A percentile compares a stretch with the other conserved stretches of the same genome.
Conservation (phyloP, 176 grass and related monocot species). For the Carex kokanica region DNA sequence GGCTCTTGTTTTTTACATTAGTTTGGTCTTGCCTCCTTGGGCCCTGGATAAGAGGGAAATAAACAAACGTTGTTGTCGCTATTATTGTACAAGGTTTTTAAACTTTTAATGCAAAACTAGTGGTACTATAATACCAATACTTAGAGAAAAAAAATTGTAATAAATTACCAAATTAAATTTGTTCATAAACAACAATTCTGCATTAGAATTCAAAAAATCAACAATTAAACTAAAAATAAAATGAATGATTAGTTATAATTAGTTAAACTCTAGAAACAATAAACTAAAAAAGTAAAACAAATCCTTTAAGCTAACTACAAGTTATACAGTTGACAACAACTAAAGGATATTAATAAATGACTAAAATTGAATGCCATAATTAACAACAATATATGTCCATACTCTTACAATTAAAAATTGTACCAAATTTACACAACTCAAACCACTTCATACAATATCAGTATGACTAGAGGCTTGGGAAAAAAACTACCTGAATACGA, state of each 20-base stretch:
- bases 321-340: neutral
- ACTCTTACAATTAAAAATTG: neutral
- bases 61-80: too few species aligned
- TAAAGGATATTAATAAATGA: neutral
- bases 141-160: neutral
- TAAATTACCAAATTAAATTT: too few species aligned
- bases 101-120: too few species aligned
- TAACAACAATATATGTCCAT: neutral
- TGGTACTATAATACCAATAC: too few species aligned
- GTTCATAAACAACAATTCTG: neutral
- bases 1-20: neutral
- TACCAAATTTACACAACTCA: neutral
- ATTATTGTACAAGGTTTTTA: too few species aligned
- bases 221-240: neutral
- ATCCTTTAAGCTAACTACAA: neutral
- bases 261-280: neutral
- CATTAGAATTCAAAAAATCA: neutral
- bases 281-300: neutral
- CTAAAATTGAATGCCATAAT: neutral
- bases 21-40: too few species aligned
- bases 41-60: too few species aligned
- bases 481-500: neutral
- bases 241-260: neutral
- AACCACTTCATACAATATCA: neutral
- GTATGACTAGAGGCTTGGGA: neutral